Percentiles rank a stretch among this genome's conserved stretches.
Evolutionary conservation across 2,329 filamentous ascomycete genomes (phyloP).

Genomic region (Aspergillus aculeatus): DNA sequence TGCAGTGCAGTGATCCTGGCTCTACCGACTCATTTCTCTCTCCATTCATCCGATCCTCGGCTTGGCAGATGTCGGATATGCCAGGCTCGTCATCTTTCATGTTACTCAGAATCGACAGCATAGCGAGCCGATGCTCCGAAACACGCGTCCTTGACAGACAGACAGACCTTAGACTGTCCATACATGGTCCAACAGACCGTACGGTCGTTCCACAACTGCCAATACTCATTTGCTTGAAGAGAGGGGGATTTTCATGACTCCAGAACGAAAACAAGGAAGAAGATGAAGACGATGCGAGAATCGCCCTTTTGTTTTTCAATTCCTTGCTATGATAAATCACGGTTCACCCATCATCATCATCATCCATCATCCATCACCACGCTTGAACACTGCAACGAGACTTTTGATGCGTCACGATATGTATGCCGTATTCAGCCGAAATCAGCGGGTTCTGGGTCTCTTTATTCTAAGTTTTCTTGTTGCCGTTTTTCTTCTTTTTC

Average conservation of each 20-base stretch:
- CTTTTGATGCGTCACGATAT: constrained; percentile 19
- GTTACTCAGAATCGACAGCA: constrained; percentile 4
- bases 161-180: neutral
- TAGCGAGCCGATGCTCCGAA: constrained; percentile 7
- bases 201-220: neutral
- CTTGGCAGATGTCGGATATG: constrained; percentile 10
- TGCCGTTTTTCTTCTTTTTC: neutral
- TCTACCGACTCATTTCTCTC: constrained; percentile 7
- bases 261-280: constrained; percentile 4
- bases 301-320: constrained; percentile 1
- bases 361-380: neutral
- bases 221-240: neutral
- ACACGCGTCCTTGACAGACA: neutral
- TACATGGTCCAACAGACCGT: neutral
- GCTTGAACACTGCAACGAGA: constrained; percentile 6
- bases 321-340: neutral
- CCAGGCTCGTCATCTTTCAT: constrained; percentile 7
- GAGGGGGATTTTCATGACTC: neutral
- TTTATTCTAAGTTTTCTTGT: neutral
- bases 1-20: constrained; percentile 11
- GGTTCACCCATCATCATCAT: neutral
- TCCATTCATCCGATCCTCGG: constrained; percentile 10
- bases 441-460: constrained; percentile 7
- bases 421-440: constrained; percentile 6
- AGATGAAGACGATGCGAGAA: neutral